These are phyloP conservation scores for Neostapfia colusana DNA, from an alignment of 176 grass and related monocot species.

Conservation along the genomic window DNA sequence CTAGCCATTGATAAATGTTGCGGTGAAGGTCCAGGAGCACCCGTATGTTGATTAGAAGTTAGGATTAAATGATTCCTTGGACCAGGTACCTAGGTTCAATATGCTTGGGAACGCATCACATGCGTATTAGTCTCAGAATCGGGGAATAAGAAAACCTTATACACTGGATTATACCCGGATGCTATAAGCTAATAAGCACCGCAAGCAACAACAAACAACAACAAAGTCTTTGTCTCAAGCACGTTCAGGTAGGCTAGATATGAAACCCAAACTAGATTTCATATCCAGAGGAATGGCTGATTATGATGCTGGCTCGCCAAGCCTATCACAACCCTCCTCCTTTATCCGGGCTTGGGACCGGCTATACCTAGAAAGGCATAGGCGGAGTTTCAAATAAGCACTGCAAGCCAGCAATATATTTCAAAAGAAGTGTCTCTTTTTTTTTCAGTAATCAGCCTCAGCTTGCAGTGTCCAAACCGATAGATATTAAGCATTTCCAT, in stretches of 20 bases:
- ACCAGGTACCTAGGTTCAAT: constrained; percentile 11
- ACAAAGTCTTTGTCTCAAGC: no score
- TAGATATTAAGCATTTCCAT: constrained; percentile 11
- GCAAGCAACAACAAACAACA: no score
- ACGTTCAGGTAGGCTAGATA: no score
- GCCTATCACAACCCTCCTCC: no score
- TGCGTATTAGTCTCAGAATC: constrained; percentile 2
- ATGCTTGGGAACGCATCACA: not conserved
- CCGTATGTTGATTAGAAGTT: constrained; percentile 7
- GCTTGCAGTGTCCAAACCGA: not conserved
- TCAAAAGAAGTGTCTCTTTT: not conserved
- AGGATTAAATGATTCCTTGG: not conserved
- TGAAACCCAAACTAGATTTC: no score
- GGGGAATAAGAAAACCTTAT: not conserved
- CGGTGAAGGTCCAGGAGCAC: no score
- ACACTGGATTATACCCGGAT: not conserved
- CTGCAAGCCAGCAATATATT: not conserved
- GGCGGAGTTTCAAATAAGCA: no score
- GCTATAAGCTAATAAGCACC: constrained; percentile 9
- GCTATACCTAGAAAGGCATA: no score
- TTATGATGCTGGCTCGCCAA: no score
- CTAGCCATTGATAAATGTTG: not conserved
- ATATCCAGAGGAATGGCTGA: no score
- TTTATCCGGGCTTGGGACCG: no score
- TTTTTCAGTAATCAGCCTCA: constrained; percentile 6